These are phyloP conservation scores for Amanita rimosa DNA, from an alignment of 768 basidiomycete genomes.

Conservation along the genomic window DNA sequence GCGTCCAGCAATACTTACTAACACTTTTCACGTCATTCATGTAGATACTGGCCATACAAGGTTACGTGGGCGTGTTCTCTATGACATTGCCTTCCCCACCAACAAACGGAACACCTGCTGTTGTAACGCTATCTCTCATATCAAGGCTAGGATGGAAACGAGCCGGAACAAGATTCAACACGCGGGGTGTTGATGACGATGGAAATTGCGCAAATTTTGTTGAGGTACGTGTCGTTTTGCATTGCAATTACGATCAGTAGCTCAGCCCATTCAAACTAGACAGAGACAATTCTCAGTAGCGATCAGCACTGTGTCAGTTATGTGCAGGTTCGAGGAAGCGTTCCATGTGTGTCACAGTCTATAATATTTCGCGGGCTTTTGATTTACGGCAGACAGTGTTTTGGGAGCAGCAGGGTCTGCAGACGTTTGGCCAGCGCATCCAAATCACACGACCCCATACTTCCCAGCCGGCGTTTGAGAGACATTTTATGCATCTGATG, in stretches of 20 bases:
- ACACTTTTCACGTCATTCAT: constrained; percentile 6
- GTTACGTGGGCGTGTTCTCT: constrained; percentile 77
- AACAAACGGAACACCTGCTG: constrained; percentile 55
- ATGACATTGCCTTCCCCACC: constrained; percentile 71
- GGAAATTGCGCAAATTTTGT: constrained; percentile 95
- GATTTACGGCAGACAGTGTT: constrained; percentile 49
- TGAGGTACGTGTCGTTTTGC: constrained; percentile 43
- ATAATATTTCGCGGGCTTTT: constrained; percentile 7
- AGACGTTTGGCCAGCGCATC: constrained; percentile 89
- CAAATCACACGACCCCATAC: constrained; percentile 94
- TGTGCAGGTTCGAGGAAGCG: constrained; percentile 88
- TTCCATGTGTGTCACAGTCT: constrained; percentile 68
- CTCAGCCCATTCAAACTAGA: constrained; percentile 32
- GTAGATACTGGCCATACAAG: constrained; percentile 87
- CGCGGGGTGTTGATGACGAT: constrained; percentile 91
- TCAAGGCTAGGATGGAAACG: constrained; percentile 89
- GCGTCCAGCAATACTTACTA: constrained; percentile 13
- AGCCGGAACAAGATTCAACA: constrained; percentile 96
- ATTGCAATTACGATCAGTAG: not conserved
- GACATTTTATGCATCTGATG: constrained; percentile 79
- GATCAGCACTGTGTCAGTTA: constrained; percentile 86
- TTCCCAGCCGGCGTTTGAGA: constrained; percentile 94
- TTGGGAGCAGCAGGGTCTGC: constrained; percentile 96
- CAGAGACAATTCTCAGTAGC: constrained; percentile 83
- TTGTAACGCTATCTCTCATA: constrained; percentile 72